Conservation (phyloP, 495 filamentous ascomycete genomes). For the Penicillium dipodomyicola region DNA sequence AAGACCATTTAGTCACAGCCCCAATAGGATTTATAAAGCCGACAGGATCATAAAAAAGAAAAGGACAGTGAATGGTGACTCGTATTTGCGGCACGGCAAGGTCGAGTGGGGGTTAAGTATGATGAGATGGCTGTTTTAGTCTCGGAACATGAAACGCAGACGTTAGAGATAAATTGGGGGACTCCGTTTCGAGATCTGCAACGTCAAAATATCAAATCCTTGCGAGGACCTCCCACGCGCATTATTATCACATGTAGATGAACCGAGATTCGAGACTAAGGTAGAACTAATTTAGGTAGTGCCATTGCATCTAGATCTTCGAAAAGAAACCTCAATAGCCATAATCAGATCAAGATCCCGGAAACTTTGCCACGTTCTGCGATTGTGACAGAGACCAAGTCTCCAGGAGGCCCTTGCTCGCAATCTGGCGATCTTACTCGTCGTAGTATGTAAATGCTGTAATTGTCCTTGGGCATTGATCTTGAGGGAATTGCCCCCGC, state of each 20-base stretch:
- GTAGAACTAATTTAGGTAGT: not conserved
- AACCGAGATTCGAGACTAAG: not conserved
- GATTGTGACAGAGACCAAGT: not conserved
- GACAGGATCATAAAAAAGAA: not conserved
- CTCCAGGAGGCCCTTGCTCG: not conserved
- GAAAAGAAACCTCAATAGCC: not conserved
- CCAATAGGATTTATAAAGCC: not conserved
- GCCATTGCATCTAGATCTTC: not conserved
- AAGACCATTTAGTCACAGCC: not conserved
- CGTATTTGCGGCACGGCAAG: not conserved
- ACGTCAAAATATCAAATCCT: not conserved
- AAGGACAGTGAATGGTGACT: not conserved
- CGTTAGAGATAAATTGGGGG: slow-evolving; percentile 6
- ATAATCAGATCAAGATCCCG: not conserved
- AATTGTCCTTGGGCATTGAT: not conserved
- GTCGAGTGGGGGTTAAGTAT: not conserved
- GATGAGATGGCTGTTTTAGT: slow-evolving; percentile 3
- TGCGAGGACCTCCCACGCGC: not conserved
- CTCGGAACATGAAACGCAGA: slow-evolving; percentile 3
- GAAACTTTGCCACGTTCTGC: slow-evolving; percentile 1
- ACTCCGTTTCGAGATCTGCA: not conserved
- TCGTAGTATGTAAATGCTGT: slow-evolving; percentile 6
- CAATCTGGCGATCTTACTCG: slow-evolving; percentile 8
- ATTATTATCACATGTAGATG: not conserved
- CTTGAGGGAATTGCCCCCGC: slow-evolving; percentile 4